Evolutionary conservation across 257 asterid species (phyloP).

Genomic region (Agastache rugosa): DNA sequence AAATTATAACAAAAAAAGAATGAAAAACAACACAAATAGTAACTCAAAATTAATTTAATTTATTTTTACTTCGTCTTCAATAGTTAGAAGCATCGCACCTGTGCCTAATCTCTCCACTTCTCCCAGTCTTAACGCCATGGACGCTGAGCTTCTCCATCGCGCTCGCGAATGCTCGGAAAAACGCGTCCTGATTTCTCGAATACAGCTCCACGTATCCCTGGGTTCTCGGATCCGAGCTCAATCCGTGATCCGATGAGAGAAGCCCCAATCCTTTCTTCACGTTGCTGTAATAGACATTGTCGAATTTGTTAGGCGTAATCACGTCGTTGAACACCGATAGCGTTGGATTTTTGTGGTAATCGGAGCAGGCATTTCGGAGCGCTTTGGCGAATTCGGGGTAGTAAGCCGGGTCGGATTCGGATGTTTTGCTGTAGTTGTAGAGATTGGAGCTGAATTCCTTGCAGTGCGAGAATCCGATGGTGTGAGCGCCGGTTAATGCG

Average conservation of each 20-base stretch:
- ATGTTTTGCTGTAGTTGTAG: conserved; percentile 59
- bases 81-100: conserved; percentile 84
- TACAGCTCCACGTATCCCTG: conserved; percentile 57
- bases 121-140: conserved; percentile 66
- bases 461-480: conserved; percentile 95
- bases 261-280: conserved; percentile 74
- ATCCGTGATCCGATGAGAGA: conserved; percentile 62
- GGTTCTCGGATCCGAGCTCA: conserved; percentile 71
- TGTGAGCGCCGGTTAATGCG: conserved; percentile 90
- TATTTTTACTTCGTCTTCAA: conserved; percentile 31
- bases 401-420: conserved; percentile 70
- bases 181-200: conserved; percentile 56
- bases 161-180: conserved; percentile 71
- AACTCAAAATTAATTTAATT: conserved; percentile 7
- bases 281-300: conserved; percentile 69
- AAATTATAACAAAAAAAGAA: not conserved
- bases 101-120: conserved; percentile 82
- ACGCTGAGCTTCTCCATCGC: conserved; percentile 90
- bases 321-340: conserved; percentile 82
- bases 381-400: conserved; percentile 69
- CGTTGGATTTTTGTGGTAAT: conserved; percentile 64
- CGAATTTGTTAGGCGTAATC: conserved; percentile 76
- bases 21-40: conserved; percentile 18
- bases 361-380: conserved; percentile 63
- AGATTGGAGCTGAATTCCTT: conserved; percentile 74